Base-by-base conservation (phyloP, 1,284 basidiomycete genomes). In the Cystobasidium sp. region DNA sequence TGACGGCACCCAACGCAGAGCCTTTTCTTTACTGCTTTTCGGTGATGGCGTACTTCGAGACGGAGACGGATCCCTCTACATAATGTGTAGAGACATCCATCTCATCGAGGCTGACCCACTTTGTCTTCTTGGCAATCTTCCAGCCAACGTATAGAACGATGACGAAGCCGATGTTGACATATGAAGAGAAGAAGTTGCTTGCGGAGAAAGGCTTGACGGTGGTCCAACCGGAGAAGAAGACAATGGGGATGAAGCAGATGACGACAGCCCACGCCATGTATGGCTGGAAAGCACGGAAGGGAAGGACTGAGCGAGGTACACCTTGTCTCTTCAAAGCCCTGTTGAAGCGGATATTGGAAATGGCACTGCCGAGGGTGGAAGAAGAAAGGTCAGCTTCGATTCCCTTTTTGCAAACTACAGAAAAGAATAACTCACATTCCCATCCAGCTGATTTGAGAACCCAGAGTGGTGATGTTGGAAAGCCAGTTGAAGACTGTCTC, bases 401-500 rank as follows among this genome's bases (percentile, higher is more conserved):
- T n/a, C n/a, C n/a, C n/a, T n/a, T n/a, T n/a, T n/a, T n/a, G n/a
- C n/a, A n/a, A n/a, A n/a, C n/a, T n/a, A n/a, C n/a, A n/a, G n/a
- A n/a, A n/a, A n/a, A n/a, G n/a, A n/a, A n/a, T n/a, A n/a, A 67
- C 52, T 41, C 24, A 67, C 47, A 68, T 68, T 49, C 47, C 68
- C 65, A 65, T 70, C 56, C 93, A 96, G 16, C 90, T 91, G 84
- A 92, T 85, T 72, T 90, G 82, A 49, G 89, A 89, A 10, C 86
- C 85, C 22, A 88, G 80, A 72, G 82, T 81, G 76, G 85, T 79
- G 76, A 86, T 79, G 76, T 79, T 81, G 24, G 77, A 89, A 24
- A 94, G 89, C 88, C 91, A 94, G 39, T 83, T 82, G 81, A 96
- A 92, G 52, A 93, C 90, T 55, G 82, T 85, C 55, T 89, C 88